These are phyloP conservation scores for Pythium biforme DNA, from an alignment of 352 stramenopile species.

Conservation along the genomic window DNA sequence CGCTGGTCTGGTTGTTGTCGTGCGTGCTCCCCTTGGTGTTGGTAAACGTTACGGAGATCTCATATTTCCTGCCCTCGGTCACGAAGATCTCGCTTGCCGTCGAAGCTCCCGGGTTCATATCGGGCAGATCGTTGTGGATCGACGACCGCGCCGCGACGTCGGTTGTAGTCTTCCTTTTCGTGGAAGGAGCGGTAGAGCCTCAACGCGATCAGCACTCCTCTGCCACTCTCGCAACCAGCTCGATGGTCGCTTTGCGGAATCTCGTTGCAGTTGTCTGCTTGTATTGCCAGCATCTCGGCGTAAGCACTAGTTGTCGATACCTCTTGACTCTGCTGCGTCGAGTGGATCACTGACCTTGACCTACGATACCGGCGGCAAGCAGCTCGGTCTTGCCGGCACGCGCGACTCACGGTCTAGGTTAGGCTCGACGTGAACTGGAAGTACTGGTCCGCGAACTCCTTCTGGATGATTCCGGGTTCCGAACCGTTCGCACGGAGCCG, in stretches of 20 bases:
- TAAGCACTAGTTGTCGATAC: conserved; percentile 49
- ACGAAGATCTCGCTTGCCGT: conserved; percentile 78
- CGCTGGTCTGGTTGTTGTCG: conserved; percentile 46
- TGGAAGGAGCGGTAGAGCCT: conserved; percentile 82
- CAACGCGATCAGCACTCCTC: conserved; percentile 80
- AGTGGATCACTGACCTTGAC: conserved; percentile 43
- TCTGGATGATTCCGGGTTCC: too few species aligned
- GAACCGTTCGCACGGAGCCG: conserved; percentile 70
- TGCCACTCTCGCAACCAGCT: conserved; percentile 67
- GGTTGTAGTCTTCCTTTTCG: conserved; percentile 75
- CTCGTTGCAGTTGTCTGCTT: conserved; percentile 71
- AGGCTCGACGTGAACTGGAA: too few species aligned
- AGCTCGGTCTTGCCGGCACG: too few species aligned
- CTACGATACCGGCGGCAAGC: too few species aligned
- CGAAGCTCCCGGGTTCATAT: conserved; percentile 83
- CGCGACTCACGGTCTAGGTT: too few species aligned
- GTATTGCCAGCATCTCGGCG: conserved; percentile 61
- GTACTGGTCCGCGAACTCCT: too few species aligned
- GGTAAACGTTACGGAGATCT: conserved; percentile 67
- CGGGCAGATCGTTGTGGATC: conserved; percentile 70
- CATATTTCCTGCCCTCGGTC: conserved; percentile 85
- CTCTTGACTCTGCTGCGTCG: too few species aligned
- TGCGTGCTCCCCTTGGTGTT: conserved; percentile 45
- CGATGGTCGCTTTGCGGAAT: conserved; percentile 61
- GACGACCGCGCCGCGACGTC: conserved; percentile 74